Conservation (phyloP, 106 monocot genomes). For the Hemerocallis citrina region DNA sequence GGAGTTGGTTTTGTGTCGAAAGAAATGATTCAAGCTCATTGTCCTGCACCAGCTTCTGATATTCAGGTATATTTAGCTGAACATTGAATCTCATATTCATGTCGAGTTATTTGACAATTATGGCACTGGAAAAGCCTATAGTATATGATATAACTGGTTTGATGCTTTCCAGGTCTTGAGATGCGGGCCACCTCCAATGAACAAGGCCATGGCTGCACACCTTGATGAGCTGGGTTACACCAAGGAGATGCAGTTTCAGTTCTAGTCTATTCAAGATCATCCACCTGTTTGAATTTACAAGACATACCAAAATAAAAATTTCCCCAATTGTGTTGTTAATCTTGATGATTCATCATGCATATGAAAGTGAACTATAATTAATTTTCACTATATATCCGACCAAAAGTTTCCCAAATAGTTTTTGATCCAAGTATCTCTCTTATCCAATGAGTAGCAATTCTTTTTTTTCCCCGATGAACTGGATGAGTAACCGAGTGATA, state of each 20-base stretch:
- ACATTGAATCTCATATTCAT: neutral
- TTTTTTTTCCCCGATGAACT: too few species aligned
- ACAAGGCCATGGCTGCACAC: conserved; percentile 89
- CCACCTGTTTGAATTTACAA: neutral
- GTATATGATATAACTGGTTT: conserved; percentile 1
- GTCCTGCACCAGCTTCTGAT: conserved; percentile 65
- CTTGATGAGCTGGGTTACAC: conserved; percentile 83
- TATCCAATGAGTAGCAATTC: too few species aligned
- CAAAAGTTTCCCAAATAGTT: too few species aligned
- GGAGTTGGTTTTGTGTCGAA: conserved; percentile 92
- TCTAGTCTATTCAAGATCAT: conserved; percentile 18
- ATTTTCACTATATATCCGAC: too few species aligned
- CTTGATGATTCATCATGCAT: too few species aligned
- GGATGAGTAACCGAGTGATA: too few species aligned
- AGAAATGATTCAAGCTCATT: conserved; percentile 85
- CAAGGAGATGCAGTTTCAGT: conserved; percentile 95
- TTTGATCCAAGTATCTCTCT: too few species aligned
- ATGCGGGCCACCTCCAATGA: conserved; percentile 90
- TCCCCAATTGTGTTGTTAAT: neutral
- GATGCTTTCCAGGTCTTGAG: conserved; percentile 44
- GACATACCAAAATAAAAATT: neutral
- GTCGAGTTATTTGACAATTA: neutral
- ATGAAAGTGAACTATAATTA: too few species aligned
- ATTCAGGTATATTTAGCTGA: conserved; percentile 46
- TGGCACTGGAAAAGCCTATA: neutral